These are phyloP conservation scores for Aureobasidium subglaciale DNA, from an alignment of 2,329 filamentous ascomycete genomes.

Conservation along the genomic window DNA sequence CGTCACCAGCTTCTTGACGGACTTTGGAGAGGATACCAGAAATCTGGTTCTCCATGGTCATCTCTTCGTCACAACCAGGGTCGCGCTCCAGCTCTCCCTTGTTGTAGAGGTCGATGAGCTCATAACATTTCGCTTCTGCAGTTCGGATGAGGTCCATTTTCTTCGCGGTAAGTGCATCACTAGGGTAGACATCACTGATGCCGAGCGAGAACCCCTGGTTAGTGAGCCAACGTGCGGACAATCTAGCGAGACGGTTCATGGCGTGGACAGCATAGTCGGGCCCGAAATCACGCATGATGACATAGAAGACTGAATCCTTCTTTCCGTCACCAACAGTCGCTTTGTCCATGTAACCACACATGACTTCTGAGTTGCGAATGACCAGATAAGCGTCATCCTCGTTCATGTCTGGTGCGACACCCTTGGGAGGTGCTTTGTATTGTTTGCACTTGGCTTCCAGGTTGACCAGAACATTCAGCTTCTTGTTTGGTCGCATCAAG, in stretches of 20 bases:
- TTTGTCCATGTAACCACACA: slow-evolving; percentile 98
- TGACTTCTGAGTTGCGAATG: slow-evolving; percentile 90
- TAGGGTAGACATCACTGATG: slow-evolving; percentile 88
- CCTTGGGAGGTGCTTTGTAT: slow-evolving; percentile 55
- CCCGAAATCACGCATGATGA: slow-evolving; percentile 91
- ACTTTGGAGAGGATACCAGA: slow-evolving; percentile 90
- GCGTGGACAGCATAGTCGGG: slow-evolving; percentile 79
- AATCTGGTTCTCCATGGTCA: slow-evolving; percentile 83
- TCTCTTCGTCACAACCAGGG: slow-evolving; percentile 81
- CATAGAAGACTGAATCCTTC: slow-evolving; percentile 96
- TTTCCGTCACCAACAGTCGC: slow-evolving; percentile 94
- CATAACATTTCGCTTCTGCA: slow-evolving; percentile 75
- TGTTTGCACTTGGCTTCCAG: slow-evolving; percentile 87
- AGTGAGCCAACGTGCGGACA: slow-evolving; percentile 81
- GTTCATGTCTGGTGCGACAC: slow-evolving; percentile 70
- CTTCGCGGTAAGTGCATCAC: slow-evolving; percentile 58
- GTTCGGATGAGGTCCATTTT: slow-evolving; percentile 70
- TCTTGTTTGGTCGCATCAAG: slow-evolving; percentile 78
- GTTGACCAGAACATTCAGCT: slow-evolving; percentile 79
- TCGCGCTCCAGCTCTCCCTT: slow-evolving; percentile 75
- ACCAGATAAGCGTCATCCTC: slow-evolving; percentile 74
- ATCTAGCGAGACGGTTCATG: slow-evolving; percentile 89
- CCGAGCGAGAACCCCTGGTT: slow-evolving; percentile 95
- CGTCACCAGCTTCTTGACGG: slow-evolving; percentile 80
- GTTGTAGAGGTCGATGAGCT: slow-evolving; percentile 76